Conservation (phyloP, 2,329 filamentous ascomycete species). For the Colletotrichum caudatum region DNA sequence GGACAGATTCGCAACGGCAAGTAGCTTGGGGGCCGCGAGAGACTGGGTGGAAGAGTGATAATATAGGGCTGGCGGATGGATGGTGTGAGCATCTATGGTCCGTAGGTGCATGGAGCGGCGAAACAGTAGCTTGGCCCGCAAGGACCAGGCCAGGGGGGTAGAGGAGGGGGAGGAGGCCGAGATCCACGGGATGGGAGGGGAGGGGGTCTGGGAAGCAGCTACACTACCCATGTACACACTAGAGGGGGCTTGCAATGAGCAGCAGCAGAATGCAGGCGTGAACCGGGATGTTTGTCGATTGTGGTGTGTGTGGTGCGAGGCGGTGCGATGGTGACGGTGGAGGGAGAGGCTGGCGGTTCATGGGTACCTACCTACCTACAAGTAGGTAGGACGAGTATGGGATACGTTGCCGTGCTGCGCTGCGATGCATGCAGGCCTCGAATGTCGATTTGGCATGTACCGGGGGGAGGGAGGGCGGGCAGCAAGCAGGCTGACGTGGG, state of each 20-base stretch:
- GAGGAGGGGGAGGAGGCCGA: not conserved
- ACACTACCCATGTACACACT: not conserved
- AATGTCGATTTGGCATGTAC: slow-evolving; percentile 22
- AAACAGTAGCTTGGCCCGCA: slow-evolving; percentile 32
- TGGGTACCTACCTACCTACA: slow-evolving; percentile 2
- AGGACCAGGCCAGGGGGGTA: slow-evolving; percentile 19
- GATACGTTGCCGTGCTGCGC: slow-evolving; percentile 27
- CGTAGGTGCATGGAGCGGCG: slow-evolving; percentile 26
- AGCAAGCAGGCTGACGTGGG: slow-evolving; percentile 22
- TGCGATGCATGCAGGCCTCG: slow-evolving; percentile 34
- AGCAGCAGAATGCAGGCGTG: slow-evolving; percentile 29
- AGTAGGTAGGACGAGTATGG: slow-evolving; percentile 16
- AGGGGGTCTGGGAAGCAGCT: slow-evolving; percentile 1
- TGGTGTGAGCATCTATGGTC: slow-evolving; percentile 6
- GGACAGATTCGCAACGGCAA: slow-evolving; percentile 26
- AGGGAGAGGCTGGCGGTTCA: slow-evolving; percentile 25
- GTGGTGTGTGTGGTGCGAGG: slow-evolving; percentile 24
- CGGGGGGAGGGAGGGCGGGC: not conserved
- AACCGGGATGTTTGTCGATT: slow-evolving; percentile 37
- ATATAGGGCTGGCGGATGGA: slow-evolving; percentile 40
- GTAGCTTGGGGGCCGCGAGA: slow-evolving; percentile 33
- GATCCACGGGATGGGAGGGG: slow-evolving; percentile 11
- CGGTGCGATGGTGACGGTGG: slow-evolving; percentile 25
- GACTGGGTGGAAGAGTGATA: slow-evolving; percentile 34
- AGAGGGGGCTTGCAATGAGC: slow-evolving; percentile 26